Percentiles rank a stretch among this genome's conserved stretches.
phyloP scores from a whole-genome alignment of 2,329 filamentous ascomycete species.

The Botrytis galanthina region DNA sequence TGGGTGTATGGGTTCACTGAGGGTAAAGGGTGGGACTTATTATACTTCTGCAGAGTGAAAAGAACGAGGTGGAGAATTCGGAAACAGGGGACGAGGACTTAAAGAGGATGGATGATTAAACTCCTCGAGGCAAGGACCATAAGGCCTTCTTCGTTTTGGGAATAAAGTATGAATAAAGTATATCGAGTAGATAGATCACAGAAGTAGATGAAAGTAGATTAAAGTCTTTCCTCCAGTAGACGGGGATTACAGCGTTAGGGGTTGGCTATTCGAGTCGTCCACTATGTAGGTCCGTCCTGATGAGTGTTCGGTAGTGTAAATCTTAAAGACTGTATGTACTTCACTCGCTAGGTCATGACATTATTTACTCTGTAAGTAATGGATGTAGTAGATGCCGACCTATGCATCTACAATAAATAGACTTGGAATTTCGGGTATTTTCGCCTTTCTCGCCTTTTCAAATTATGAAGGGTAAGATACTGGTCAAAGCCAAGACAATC shows the following conservation, averaged over 20 bases:
- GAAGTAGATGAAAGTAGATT: background rate
- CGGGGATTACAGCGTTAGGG: background rate
- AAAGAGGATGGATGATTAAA: background rate
- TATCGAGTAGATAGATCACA: background rate
- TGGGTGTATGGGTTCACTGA: background rate
- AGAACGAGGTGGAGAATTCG: background rate
- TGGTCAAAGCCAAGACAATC: conserved; percentile 11
- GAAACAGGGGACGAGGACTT: background rate
- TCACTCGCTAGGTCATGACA: background rate
- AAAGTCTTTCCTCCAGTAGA: background rate
- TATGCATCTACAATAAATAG: background rate
- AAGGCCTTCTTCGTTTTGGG: background rate
- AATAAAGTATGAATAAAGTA: background rate
- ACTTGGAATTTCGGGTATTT: background rate
- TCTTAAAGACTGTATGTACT: background rate
- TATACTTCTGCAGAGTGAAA: background rate
- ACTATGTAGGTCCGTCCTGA: background rate
- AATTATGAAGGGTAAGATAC: background rate
- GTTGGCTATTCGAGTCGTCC: background rate
- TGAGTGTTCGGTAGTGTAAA: background rate
- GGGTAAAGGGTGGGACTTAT: background rate
- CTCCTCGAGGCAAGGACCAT: background rate
- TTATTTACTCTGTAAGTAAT: background rate
- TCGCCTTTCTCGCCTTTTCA: conserved; percentile 5
- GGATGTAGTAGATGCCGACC: background rate